Evolutionary conservation across 2,329 filamentous ascomycete genomes (phyloP), one percentile per base, ranked within the genome.

Genomic region (Fragosphaeria purpurea): DNA sequence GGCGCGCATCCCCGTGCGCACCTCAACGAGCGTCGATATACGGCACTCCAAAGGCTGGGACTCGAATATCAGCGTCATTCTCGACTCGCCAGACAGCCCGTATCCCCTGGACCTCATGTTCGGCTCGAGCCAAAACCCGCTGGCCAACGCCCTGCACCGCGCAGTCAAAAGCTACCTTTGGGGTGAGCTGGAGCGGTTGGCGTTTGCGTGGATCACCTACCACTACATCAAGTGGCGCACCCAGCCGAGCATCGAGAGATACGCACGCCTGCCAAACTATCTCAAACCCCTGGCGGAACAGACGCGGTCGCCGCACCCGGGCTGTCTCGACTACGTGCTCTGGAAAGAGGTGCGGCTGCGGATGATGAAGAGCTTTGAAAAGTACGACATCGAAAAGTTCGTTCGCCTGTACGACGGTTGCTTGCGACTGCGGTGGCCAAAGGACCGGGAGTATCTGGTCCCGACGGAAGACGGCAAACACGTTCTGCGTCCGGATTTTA

Each of bases 181-280:
- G 1, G 41, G 46, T 6, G 10, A 41, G 7, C 37, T 34, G 6
- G 50, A 48, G 13, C 50, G 50, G 5, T 31, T 52, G 5, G 42
- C 46, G 30, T 34, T 48, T 5, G 50, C 42, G 22, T 38, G 43
- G n/a, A n/a, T 48, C 4, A 22, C 32, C 10, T 48, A 52, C 39
- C 30, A 41, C 38, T 52, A 40, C 38, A 46, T 48, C 32, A 52
- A 48, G n/a, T 52, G 50, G 50, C 50, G 50, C 22, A 52, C 46
- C 5, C 34, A 46, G 22, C 50, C 50, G 9, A 46, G 34, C 7
- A 33, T 41, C 2, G 46, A 42, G 32, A 32, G 50, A 2, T 52
- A 46, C 8, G 11, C 43, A 4, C 34, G 39, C 12, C 42, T 52
- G 12, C 50, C 46, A 5, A 11, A 10, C 9, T 52, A 30, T 22